Evolutionary conservation across 441 rosid genomes (phyloP).

Genomic region (Lepidium campestre): DNA sequence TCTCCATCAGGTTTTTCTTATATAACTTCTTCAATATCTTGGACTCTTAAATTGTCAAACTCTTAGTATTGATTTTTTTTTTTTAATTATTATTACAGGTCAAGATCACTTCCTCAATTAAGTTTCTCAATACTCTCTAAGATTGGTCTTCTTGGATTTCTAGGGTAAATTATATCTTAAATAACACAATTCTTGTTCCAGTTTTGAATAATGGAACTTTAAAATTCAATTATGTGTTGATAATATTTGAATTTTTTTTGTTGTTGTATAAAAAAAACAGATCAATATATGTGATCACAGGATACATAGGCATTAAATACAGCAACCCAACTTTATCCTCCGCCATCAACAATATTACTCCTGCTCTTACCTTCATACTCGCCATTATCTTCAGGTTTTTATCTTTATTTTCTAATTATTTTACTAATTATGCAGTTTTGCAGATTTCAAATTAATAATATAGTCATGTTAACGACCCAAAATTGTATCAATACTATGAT

Average conservation of each 20-base stretch:
- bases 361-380: constrained; percentile 50
- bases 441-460: not conserved
- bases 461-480: too few relatives aligned
- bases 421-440: not conserved
- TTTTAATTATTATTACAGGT: constrained; percentile 2
- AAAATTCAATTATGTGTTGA: constrained; percentile 32
- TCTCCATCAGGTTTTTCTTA: constrained; percentile 40
- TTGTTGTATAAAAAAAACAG: not conserved
- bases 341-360: constrained; percentile 48
- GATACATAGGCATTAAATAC: constrained; percentile 39
- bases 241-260: constrained; percentile 34
- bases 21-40: not conserved
- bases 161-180: constrained; percentile 21
- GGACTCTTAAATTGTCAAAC: too few relatives aligned
- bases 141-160: constrained; percentile 31
- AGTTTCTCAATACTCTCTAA: constrained; percentile 23
- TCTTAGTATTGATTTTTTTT: not conserved
- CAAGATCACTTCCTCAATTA: constrained; percentile 26
- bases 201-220: constrained; percentile 30
- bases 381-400: constrained; percentile 48
- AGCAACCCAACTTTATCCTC: constrained; percentile 57
- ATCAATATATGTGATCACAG: constrained; percentile 41
- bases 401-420: not conserved
- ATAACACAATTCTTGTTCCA: not conserved
- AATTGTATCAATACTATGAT: too few relatives aligned